Evolutionary conservation across 169 alveolate genomes (phyloP).

Genomic region (Plasmodium ovale): DNA sequence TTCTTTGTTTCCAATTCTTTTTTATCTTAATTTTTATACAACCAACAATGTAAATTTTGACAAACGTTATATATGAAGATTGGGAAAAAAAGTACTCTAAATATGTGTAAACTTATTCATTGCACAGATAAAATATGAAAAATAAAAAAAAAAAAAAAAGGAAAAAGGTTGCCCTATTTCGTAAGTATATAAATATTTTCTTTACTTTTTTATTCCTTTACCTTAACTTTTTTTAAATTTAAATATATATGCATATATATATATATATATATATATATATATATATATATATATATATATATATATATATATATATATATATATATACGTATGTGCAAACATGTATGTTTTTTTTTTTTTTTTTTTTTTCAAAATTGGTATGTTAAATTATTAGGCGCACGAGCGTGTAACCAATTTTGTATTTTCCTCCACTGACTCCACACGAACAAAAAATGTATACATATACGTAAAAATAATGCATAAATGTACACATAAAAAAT

Average conservation of each 20-base stretch:
- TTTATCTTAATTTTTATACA: constrained; percentile 21
- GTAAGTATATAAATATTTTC: constrained; percentile 8
- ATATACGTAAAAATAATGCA: neutral
- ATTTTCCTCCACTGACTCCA: constrained; percentile 32
- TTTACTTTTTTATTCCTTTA: constrained; percentile 1
- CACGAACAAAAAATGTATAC: constrained; percentile 21
- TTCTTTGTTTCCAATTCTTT: constrained; percentile 10
- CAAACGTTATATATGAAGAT: constrained; percentile 19
- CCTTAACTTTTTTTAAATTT: neutral
- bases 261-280: neutral
- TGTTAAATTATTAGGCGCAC: no score
- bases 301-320: constrained; percentile 19
- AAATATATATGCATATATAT: no score
- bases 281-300: constrained; percentile 1
- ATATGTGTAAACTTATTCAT: constrained; percentile 14
- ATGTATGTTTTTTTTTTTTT: neutral
- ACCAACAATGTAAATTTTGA: constrained; percentile 61
- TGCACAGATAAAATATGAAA: constrained; percentile 7
- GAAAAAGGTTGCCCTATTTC: constrained; percentile 26
- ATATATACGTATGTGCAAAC: neutral
- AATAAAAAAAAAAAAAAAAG: constrained; percentile 21
- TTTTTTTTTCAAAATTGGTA: constrained; percentile 10
- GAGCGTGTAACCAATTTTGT: constrained; percentile 61
- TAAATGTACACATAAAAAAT: constrained; percentile 10
- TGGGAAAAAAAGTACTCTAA: constrained; percentile 16